These are phyloP conservation scores for Pseudogymnoascus sp. DNA, from an alignment of 2,329 filamentous ascomycete genomes.

Conservation along the genomic window DNA sequence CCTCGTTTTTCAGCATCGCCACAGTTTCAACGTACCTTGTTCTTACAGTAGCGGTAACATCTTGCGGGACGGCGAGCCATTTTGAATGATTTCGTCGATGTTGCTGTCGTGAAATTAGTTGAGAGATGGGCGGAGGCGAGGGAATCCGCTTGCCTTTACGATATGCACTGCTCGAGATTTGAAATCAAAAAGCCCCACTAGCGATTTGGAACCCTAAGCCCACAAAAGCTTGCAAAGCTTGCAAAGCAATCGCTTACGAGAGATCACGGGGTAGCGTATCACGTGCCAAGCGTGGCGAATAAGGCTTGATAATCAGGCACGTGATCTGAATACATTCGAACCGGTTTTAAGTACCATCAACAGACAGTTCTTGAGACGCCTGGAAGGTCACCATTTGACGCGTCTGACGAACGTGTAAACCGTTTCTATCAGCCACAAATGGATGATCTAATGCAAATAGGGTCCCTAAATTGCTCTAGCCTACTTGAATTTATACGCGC, in stretches of 20 bases:
- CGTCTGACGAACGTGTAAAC: neutral
- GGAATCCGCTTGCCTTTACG: conserved; percentile 8
- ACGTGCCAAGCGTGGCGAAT: neutral
- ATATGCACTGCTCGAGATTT: conserved; percentile 26
- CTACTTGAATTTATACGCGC: neutral
- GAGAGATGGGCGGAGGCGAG: conserved; percentile 8
- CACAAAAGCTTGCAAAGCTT: conserved; percentile 11
- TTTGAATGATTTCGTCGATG: conserved; percentile 58
- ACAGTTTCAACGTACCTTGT: conserved; percentile 68
- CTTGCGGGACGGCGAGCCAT: conserved; percentile 99
- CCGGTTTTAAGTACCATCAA: neutral
- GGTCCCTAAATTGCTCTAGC: neutral
- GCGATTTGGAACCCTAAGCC: conserved; percentile 8
- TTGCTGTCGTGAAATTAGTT: conserved; percentile 17
- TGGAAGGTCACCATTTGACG: neutral
- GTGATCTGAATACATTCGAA: neutral
- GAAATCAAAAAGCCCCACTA: conserved; percentile 10
- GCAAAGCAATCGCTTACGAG: conserved; percentile 10
- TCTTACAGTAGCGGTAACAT: conserved; percentile 99
- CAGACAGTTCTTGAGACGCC: neutral
- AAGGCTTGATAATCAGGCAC: neutral
- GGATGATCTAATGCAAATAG: neutral
- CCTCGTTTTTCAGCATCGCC: neutral
- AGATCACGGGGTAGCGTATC: neutral
- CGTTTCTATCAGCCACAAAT: neutral